Evolutionary conservation across 208 protist species (phyloP), one percentile per base, ranked within the genome.

Genomic region (Leishmania aethiopica): DNA sequence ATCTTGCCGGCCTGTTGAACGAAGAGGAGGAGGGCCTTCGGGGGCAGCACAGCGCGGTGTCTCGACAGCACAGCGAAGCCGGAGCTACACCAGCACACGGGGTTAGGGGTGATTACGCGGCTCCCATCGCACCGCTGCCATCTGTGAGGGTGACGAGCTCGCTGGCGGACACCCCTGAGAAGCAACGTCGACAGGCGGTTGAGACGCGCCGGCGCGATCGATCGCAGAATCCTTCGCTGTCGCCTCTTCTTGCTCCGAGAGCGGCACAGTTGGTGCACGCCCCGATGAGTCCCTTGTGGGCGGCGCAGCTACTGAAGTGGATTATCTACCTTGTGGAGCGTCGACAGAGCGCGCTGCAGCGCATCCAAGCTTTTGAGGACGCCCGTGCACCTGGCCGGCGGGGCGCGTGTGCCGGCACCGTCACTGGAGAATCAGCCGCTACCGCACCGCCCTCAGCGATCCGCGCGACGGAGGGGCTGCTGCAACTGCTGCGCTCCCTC

Each of bases 401-500:
- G 3, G 77, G 62, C 28, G 78, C 74, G 32, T 25, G 35, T 19
- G 51, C 7, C 67, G 35, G 66, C 32, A 51, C 32, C 40, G 67
- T 22, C 11, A 19, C 51, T 17, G 57, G 32, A 53, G 11, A 62
- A 28, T 32, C 45, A 28, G 40, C 37, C 7, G 32, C 62, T 15
- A 19, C 1, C 70, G 25, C 8, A 2, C 59, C 3, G 72, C 84
- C 32, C 32, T 84, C 70, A 4, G n/a, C 53, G 55, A 73, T 47
- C 40, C 80, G 47, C 25, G 32, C n/a, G n/a, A n/a, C 77, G 22
- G 71, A 73, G 7, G 77, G 15, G 45, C 35, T 87, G 32, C 57
- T 84, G 71, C 47, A 25, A 40, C 70, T 83, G n/a, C 75, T 87
- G 84, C 78, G 76, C 53, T 84, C 84, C 13, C 67, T 84, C 28